Evolutionary conservation across 306 rosid species (phyloP).

Genomic region (Cicer chorassanicum): DNA sequence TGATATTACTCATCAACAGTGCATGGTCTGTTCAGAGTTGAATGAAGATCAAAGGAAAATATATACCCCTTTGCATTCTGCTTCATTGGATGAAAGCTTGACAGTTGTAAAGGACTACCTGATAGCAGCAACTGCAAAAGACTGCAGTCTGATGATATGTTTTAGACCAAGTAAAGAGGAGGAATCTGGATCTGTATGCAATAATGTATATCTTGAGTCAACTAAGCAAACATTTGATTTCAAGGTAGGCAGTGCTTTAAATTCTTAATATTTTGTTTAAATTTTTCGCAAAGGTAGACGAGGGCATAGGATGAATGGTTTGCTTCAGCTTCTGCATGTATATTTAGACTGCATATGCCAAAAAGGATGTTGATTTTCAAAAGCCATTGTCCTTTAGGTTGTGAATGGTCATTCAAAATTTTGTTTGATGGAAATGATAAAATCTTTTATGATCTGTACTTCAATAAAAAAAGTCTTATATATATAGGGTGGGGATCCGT

Average conservation of each 20-base stretch:
- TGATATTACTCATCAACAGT: conserved; percentile 68
- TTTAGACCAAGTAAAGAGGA: conserved; percentile 68
- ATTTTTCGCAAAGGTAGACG: conserved; percentile 18
- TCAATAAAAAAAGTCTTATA: background rate
- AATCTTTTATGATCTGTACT: background rate
- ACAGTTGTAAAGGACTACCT: conserved; percentile 77
- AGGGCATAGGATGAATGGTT: conserved; percentile 22
- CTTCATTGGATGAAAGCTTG: conserved; percentile 77
- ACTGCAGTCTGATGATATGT: conserved; percentile 90
- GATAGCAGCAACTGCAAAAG: conserved; percentile 87
- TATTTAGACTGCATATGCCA: conserved; percentile 7
- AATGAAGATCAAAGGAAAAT: conserved; percentile 54
- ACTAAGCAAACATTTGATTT: conserved; percentile 76
- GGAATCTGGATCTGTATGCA: conserved; percentile 51
- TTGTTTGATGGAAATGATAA: conserved; percentile 32
- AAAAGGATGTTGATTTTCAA: conserved; percentile 21
- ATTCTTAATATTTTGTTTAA: conserved; percentile 27
- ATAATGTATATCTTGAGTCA: conserved; percentile 61
- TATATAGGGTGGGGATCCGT: too few species aligned
- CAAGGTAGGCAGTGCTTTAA: conserved; percentile 61
- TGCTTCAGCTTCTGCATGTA: conserved; percentile 27
- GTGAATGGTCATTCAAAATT: conserved; percentile 27
- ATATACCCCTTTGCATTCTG: conserved; percentile 72
- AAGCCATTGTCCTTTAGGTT: conserved; percentile 28
- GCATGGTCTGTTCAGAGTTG: conserved; percentile 69